Evolutionary conservation across 192 early-diverging fungal species (phyloP).

Genomic region (Rhizophagus sp.): DNA sequence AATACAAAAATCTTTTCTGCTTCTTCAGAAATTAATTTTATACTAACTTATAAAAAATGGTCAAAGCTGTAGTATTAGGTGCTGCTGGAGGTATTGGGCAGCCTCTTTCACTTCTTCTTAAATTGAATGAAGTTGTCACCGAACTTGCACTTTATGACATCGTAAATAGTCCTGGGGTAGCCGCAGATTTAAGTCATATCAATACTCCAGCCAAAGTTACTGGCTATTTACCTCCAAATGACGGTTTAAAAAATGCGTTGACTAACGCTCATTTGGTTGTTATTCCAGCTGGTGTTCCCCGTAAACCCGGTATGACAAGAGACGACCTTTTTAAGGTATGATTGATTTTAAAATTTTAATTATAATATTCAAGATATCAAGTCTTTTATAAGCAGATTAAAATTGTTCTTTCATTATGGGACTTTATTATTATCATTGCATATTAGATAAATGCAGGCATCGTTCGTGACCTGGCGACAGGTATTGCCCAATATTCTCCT

Average conservation of each 20-base stretch:
- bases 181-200: conserved; percentile 94
- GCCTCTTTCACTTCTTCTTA: conserved; percentile 93
- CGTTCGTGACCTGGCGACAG: conserved; percentile 79
- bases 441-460: conserved; percentile 92
- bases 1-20: background rate
- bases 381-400: too few relatives aligned
- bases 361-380: too few relatives aligned
- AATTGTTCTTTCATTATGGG: background rate
- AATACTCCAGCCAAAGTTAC: conserved; percentile 80
- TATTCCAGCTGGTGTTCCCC: conserved; percentile 96
- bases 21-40: background rate
- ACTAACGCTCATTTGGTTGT: conserved; percentile 80
- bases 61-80: conserved; percentile 67
- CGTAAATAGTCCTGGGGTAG: conserved; percentile 95
- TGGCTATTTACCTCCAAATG: conserved; percentile 70
- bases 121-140: conserved; percentile 83
- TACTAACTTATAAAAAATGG: conserved; percentile 8
- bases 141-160: conserved; percentile 93
- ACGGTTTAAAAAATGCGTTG: conserved; percentile 76
- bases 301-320: conserved; percentile 99
- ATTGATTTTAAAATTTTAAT: background rate
- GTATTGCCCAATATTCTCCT: conserved; percentile 71
- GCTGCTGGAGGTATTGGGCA: conserved; percentile 97
- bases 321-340: conserved; percentile 92
- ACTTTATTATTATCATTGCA: background rate